These are phyloP conservation scores for Calocybe gangraenosa DNA, from an alignment of 768 basidiomycete species.

Conservation along the genomic window DNA sequence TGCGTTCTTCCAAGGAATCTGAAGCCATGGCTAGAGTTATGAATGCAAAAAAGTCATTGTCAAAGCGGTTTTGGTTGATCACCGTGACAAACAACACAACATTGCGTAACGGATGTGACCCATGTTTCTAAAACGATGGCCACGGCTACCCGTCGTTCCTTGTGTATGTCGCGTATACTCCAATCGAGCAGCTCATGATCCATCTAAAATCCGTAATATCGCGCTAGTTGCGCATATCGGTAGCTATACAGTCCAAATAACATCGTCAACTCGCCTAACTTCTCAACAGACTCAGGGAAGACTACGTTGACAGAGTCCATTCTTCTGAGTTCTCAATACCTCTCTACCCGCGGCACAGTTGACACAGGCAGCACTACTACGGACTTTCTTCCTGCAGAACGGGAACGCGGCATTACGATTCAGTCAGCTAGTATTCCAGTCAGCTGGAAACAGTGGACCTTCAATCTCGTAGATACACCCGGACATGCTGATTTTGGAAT, in stretches of 20 bases:
- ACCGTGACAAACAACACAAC: no score
- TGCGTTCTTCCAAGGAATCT: conserved; percentile 30
- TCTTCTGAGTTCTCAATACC: conserved; percentile 67
- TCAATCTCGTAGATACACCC: conserved; percentile 88
- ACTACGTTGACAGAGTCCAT: conserved; percentile 89
- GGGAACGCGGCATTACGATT: conserved; percentile 89
- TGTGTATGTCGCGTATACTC: conserved; percentile 23
- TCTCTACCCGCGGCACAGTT: conserved; percentile 73
- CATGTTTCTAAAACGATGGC: conserved; percentile 19
- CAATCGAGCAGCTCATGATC: conserved; percentile 27
- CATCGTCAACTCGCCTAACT: not conserved
- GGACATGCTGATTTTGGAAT: conserved; percentile 96
- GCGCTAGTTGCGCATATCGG: conserved; percentile 90
- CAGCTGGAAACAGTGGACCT: conserved; percentile 78
- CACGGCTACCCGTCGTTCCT: conserved; percentile 8
- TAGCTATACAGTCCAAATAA: conserved; percentile 20
- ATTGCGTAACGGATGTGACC: conserved; percentile 1
- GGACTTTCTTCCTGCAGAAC: conserved; percentile 85
- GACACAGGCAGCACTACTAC: conserved; percentile 90
- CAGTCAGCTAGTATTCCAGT: conserved; percentile 91
- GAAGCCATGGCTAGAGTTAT: conserved; percentile 26
- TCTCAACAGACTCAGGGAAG: conserved; percentile 73
- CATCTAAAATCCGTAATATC: conserved; percentile 63
- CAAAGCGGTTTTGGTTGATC: no score
- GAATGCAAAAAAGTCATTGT: conserved; percentile 15